Percentiles rank a stretch among this genome's conserved stretches.
Evolutionary conservation across 257 asterid genomes (phyloP).

Genomic region (Vinca minor): DNA sequence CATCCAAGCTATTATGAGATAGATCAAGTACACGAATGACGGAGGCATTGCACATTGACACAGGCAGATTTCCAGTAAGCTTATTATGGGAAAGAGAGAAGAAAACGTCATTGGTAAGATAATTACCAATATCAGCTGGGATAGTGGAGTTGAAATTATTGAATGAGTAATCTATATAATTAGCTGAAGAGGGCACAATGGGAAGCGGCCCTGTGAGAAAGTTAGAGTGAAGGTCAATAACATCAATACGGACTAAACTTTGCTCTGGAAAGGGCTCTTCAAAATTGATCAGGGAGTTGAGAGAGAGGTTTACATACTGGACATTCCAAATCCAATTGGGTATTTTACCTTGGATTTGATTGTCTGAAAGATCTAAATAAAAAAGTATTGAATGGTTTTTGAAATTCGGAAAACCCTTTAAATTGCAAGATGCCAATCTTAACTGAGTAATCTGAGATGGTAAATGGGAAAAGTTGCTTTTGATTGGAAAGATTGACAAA

Average conservation of each 20-base stretch:
- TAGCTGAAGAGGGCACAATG: neutral
- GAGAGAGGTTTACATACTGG: constrained; percentile 40
- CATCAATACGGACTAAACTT: neutral
- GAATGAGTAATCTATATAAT: constrained; percentile 9
- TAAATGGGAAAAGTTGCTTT: constrained; percentile 11
- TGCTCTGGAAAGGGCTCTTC: constrained; percentile 20
- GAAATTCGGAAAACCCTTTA: constrained; percentile 31
- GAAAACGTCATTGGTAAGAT: neutral
- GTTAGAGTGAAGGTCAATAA: constrained; percentile 11
- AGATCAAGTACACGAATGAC: constrained; percentile 8
- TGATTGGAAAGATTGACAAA: constrained; percentile 25
- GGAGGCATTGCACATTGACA: constrained; percentile 11
- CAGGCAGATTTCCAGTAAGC: constrained; percentile 4
- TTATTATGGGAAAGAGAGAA: constrained; percentile 13
- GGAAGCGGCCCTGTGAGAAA: constrained; percentile 5
- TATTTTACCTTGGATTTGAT: constrained; percentile 33
- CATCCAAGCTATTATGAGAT: constrained; percentile 5
- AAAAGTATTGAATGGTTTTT: constrained; percentile 14
- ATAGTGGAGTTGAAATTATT: constrained; percentile 5
- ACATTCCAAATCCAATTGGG: constrained; percentile 56
- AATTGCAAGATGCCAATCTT: constrained; percentile 45
- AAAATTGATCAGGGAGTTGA: constrained; percentile 21
- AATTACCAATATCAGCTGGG: constrained; percentile 7
- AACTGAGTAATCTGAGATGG: constrained; percentile 21
- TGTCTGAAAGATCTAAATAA: constrained; percentile 44